phyloP scores from a whole-genome alignment of 345 rosid species.

The Gossypium longicalyx region DNA sequence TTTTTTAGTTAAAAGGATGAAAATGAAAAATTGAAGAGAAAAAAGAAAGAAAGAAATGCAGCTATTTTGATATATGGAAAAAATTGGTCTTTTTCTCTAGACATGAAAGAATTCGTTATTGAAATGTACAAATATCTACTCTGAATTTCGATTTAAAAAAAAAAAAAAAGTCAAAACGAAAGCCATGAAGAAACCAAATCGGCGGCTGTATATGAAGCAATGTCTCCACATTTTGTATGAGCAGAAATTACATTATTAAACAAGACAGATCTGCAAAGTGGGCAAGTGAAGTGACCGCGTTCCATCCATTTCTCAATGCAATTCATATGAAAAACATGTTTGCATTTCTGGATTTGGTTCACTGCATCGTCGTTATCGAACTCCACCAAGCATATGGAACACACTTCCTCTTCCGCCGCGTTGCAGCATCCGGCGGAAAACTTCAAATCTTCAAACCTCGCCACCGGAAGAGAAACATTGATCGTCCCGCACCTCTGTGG shows the following conservation, averaged over 20 bases:
- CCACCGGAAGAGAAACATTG: conserved; percentile 23
- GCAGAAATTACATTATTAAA: conserved; percentile 9
- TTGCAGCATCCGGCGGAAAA: not conserved
- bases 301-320: conserved; percentile 67
- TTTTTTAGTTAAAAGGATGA: too few species aligned
- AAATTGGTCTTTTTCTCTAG: too few species aligned
- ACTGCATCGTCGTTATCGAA: conserved; percentile 46
- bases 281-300: conserved; percentile 58
- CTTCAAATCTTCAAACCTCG: conserved; percentile 34
- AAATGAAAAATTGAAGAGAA: too few species aligned
- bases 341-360: conserved; percentile 50
- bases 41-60: too few species aligned
- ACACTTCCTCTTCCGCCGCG: conserved; percentile 24
- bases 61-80: too few species aligned
- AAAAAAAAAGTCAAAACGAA: not conserved
- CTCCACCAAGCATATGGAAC: conserved; percentile 63
- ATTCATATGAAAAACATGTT: conserved; percentile 56
- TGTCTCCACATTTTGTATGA: not conserved
- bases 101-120: not conserved
- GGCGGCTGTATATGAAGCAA: not conserved
- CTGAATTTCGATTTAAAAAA: not conserved
- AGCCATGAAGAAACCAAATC: not conserved
- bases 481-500: not conserved
- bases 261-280: conserved; percentile 62
- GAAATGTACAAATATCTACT: not conserved